Conservation (phyloP, 2,329 filamentous ascomycete species). For the Cytospora leucostoma region DNA sequence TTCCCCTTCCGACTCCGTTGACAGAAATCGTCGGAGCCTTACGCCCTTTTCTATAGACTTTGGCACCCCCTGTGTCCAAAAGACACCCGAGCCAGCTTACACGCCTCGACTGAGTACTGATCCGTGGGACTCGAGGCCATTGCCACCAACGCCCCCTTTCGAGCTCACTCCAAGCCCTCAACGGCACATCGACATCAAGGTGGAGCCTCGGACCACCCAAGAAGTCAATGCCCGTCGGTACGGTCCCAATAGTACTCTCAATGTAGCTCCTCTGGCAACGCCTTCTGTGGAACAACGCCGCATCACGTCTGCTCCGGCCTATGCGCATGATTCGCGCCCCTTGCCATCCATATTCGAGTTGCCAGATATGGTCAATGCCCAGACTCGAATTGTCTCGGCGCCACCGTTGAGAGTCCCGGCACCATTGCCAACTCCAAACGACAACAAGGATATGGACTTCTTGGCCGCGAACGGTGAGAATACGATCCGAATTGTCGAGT, state of each 20-base stretch:
- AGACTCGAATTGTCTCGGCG: conserved; percentile 49
- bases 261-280: conserved; percentile 21
- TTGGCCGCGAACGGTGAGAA: conserved; percentile 47
- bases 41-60: conserved; percentile 46
- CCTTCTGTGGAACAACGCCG: conserved; percentile 43
- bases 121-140: conserved; percentile 50
- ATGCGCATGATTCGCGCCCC: conserved; percentile 43
- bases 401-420: conserved; percentile 37
- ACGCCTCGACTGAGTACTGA: conserved; percentile 12
- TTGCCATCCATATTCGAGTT: conserved; percentile 54
- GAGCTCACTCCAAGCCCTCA: conserved; percentile 32
- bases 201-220: conserved; percentile 12
- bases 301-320: conserved; percentile 53
- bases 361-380: conserved; percentile 35
- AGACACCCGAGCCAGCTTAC: conserved; percentile 20
- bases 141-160: conserved; percentile 51
- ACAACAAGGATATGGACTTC: conserved; percentile 46
- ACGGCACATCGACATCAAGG: conserved; percentile 19
- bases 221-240: not conserved
- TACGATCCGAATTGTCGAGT: conserved; percentile 58
- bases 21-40: conserved; percentile 39
- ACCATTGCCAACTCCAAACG: conserved; percentile 31
- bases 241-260: conserved; percentile 1
- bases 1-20: conserved; percentile 29
- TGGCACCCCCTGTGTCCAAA: conserved; percentile 33